Evolutionary conservation across 352 stramenopile species (phyloP), one percentile per base, ranked within the genome.

Genomic region (Pythium dissotocum): DNA sequence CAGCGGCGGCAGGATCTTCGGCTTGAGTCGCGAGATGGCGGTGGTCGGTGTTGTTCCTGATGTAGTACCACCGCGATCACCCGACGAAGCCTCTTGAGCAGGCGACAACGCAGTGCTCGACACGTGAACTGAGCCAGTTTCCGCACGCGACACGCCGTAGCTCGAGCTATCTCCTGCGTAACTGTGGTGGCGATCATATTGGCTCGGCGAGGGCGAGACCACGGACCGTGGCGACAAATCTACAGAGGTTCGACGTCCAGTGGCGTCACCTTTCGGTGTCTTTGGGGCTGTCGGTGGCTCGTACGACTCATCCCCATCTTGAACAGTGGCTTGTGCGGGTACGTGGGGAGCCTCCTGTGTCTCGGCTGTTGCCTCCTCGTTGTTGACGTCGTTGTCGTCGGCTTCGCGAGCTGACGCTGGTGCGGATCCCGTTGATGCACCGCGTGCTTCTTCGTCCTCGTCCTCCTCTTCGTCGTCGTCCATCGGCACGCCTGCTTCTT

Each of bases 121-220:
- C 4, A 69, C 6, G 6, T 21, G 21, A 2, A 24, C n/a, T 1
- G 62, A 69, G 2, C 30, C 40, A 8, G 32, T 56, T 6, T 28
- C 58, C 10, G 53, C 62, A 6, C 42, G 38, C 12, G 62, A 61
- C 40, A 69, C n/a, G 6, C 62, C 62, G 40, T 69, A 69, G 1
- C 6, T 7, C 32, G 62, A 63, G 42, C 36, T 24, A 21, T 36
- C 42, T 26, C 24, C 35, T 14, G 13, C 10, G 18, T n/a, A 18
- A 16, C 52, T 67, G 26, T 49, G 42, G 7, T 36, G 38, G 5
- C 52, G 52, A 24, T 65, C 40, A 53, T 68, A 68, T 2, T 58
- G 42, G 14, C 62, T 69, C 14, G 42, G 54, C 12, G 53, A 33
- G 5, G 26, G 53, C 14, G 62, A 69, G 6, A 33, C 44, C 26